phyloP scores from a whole-genome alignment of 2,329 filamentous ascomycete genomes.

The Coniochaeta prunicola region DNA sequence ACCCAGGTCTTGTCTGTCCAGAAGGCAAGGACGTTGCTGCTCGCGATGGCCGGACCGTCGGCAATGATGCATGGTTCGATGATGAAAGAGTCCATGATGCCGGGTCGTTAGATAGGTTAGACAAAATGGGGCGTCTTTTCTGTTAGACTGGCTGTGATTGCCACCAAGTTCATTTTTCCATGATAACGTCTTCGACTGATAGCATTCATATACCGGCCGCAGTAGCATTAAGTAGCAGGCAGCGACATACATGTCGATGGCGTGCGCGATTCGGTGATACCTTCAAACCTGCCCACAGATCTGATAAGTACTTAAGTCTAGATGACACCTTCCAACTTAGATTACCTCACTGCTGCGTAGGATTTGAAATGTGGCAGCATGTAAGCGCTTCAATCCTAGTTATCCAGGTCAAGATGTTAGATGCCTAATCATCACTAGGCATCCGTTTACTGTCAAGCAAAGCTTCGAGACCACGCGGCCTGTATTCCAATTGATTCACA shows the following conservation, averaged over 20 bases:
- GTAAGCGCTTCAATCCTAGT: neutral
- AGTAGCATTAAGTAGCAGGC: neutral
- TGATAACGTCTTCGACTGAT: neutral
- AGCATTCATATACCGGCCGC: neutral
- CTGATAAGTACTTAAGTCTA: neutral
- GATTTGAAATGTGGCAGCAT: neutral
- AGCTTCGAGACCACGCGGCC: neutral
- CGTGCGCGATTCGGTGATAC: neutral
- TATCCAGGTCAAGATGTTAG: neutral
- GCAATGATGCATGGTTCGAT: neutral
- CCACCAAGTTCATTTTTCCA: neutral
- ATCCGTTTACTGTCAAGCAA: too few relatives aligned
- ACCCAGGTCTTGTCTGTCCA: neutral
- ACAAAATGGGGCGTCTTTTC: neutral
- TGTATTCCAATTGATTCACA: too few relatives aligned
- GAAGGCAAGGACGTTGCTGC: neutral
- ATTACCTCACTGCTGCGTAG: neutral
- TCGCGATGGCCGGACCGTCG: neutral
- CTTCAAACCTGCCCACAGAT: neutral
- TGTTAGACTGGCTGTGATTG: neutral
- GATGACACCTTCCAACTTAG: neutral
- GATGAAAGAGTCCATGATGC: neutral
- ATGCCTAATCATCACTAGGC: neutral
- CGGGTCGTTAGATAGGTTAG: neutral
- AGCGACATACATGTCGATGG: neutral